These are phyloP conservation scores for Quercus dentata DNA, from an alignment of 306 rosid species.

Conservation along the genomic window DNA sequence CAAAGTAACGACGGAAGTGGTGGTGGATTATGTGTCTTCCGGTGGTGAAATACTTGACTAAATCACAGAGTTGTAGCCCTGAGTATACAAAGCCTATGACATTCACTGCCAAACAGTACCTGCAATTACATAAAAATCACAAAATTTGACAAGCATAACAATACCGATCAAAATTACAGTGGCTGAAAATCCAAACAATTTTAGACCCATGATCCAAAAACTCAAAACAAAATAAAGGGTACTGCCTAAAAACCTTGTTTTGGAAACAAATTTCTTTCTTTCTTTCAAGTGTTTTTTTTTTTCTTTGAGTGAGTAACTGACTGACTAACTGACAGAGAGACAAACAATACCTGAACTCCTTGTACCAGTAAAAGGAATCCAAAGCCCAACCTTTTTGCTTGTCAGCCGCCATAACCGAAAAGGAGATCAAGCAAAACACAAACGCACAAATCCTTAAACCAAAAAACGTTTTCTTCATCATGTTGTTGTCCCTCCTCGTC, in stretches of 20 bases:
- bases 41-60: slow-evolving; percentile 37
- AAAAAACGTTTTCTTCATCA: slow-evolving; percentile 43
- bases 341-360: slow-evolving; percentile 58
- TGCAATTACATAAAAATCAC: slow-evolving; percentile 26
- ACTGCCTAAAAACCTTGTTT: background rate
- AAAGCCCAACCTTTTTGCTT: slow-evolving; percentile 62
- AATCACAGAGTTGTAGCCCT: slow-evolving; percentile 48
- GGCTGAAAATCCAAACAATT: background rate
- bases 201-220: background rate
- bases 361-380: slow-evolving; percentile 51
- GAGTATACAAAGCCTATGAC: slow-evolving; percentile 69
- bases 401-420: slow-evolving; percentile 65
- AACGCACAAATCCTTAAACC: slow-evolving; percentile 50
- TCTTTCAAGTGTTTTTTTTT: background rate
- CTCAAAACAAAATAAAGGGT: background rate
- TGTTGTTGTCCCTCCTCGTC: slow-evolving; percentile 31
- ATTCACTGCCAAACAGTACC: slow-evolving; percentile 55
- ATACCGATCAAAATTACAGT: background rate
- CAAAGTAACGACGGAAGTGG: slow-evolving; percentile 37
- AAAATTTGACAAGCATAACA: background rate
- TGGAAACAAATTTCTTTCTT: background rate
- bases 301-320: background rate
- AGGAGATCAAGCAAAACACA: slow-evolving; percentile 53
- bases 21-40: slow-evolving; percentile 40
- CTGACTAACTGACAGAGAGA: background rate